These are phyloP conservation scores for Trifolium fragiferum DNA, from an alignment of 306 rosid species.

Conservation along the genomic window DNA sequence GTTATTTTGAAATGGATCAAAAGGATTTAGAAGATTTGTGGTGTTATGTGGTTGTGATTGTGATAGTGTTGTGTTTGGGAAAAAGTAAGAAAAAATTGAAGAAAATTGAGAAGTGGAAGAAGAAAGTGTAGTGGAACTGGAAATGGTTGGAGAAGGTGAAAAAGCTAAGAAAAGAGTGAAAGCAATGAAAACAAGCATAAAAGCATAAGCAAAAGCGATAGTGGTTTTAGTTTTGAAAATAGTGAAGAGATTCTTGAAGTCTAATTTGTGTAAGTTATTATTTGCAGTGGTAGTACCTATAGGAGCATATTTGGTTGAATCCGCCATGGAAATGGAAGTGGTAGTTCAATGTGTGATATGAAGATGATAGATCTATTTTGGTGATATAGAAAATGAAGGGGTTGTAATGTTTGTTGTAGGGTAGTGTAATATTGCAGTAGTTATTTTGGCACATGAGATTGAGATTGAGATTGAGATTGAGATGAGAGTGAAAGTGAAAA, in stretches of 20 bases:
- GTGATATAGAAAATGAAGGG: neutral
- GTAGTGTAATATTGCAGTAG: neutral
- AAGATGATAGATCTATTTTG: neutral
- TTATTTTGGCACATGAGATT: neutral
- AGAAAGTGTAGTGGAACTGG: slow-evolving; percentile 36
- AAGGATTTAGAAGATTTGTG: slow-evolving; percentile 8
- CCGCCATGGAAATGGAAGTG: slow-evolving; percentile 63
- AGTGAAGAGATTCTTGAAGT: slow-evolving; percentile 63
- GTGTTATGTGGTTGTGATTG: slow-evolving; percentile 24
- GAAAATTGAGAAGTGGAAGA: slow-evolving; percentile 57
- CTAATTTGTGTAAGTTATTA: slow-evolving; percentile 48
- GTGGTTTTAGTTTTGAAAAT: slow-evolving; percentile 69
- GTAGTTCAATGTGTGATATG: neutral
- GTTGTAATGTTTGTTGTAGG: neutral
- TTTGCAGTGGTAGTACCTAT: slow-evolving; percentile 45
- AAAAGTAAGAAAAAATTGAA: slow-evolving; percentile 53
- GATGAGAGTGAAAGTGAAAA: slow-evolving; percentile 12
- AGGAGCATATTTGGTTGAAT: slow-evolving; percentile 64
- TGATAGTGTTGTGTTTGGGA: slow-evolving; percentile 53
- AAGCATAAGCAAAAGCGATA: slow-evolving; percentile 64
- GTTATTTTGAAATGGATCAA: slow-evolving; percentile 35
- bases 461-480: neutral
- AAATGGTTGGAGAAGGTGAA: slow-evolving; percentile 61
- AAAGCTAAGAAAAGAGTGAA: slow-evolving; percentile 78
- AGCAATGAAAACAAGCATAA: slow-evolving; percentile 62